Base-by-base conservation (phyloP, 176 grass and related monocot species). In the Melocanna baccifera region DNA sequence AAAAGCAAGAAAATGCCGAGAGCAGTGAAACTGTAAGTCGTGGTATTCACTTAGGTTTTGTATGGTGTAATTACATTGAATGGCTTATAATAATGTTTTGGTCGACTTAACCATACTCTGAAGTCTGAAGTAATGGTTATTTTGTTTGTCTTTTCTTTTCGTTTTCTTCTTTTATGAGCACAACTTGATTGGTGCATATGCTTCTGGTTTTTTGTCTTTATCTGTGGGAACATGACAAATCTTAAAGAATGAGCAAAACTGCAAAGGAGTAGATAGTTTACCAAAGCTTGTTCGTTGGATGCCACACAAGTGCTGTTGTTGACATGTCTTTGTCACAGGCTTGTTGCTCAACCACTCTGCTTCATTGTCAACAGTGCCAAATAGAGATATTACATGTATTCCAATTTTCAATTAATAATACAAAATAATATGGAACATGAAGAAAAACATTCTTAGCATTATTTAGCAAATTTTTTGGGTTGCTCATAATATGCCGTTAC, bases 21-120 rank as follows among this genome's bases (percentile, higher is more conserved):
- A 94, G 88, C 62, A 83, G 86, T 79, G 87, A 86, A 90, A 75
- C 83, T 32, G 94, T 97, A 91, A 97, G 91, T 83, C 45, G 79
- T 53, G 41, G 12, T 68, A 75, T 63, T 75, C 62, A 32, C 80
- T 12, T 73, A 86, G 68, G 29, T 58, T 78, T 61, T 68, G 45
- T 79, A 23, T 22, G 0, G 1, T 62, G 51, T 43, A 89, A 26
- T 52, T 46, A 1, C 26, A 62, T n/a, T 67, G 19, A 78, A 46
- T 43, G n/a, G 1, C 7, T 55, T 23, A 32, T 71, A 66, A 7
- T 32, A 63, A 47, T 52, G 62, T 50, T 62, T 25, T 83, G 25
- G 42, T 69, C 14, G 29, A 69, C 19, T 50, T 50, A 69, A 69
- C 71, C 32, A 30, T 82, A 28, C 75, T 67, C 2, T 68, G 19